Conservation (phyloP, 139 green algal species). For the Edaphochlamys debaryana region DNA sequence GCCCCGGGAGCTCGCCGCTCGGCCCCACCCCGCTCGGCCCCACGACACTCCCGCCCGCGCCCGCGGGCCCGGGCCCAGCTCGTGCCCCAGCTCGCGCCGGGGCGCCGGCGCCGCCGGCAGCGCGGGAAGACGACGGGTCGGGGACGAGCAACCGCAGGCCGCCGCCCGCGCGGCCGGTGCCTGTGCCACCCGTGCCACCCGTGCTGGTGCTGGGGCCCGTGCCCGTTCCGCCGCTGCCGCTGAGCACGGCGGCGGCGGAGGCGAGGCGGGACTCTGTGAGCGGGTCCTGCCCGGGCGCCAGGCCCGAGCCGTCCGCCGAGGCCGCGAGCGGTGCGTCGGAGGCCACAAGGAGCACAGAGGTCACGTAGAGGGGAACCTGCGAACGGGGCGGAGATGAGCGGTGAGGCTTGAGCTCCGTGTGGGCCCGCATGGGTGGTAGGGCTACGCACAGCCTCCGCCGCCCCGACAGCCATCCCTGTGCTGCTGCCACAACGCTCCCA, state of each 20-base stretch:
- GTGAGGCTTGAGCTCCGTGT: background rate
- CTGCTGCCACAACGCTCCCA: too few relatives aligned
- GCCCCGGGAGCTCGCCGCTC: too few relatives aligned
- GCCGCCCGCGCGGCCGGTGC: too few relatives aligned
- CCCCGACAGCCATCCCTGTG: too few relatives aligned
- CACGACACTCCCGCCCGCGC: background rate
- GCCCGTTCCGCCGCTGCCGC: too few relatives aligned
- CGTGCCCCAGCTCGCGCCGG: too few relatives aligned
- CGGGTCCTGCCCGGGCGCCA: background rate
- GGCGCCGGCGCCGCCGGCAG: background rate
- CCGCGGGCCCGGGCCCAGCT: too few relatives aligned
- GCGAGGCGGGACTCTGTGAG: slow-evolving; percentile 9
- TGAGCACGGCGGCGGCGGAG: slow-evolving; percentile 10
- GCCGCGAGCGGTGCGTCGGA: slow-evolving; percentile 13
- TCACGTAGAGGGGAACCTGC: slow-evolving; percentile 36
- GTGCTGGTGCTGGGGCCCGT: too few relatives aligned
- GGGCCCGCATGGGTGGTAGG: background rate
- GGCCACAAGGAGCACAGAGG: slow-evolving; percentile 15
- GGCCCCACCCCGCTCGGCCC: too few relatives aligned
- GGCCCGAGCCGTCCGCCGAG: background rate
- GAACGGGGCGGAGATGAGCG: too few relatives aligned
- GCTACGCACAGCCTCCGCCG: background rate
- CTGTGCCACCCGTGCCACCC: too few relatives aligned
- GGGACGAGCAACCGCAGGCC: background rate
- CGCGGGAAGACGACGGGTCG: background rate